Evolutionary conservation across 2,329 filamentous ascomycete genomes (phyloP), one percentile per base, ranked within the genome.

Genomic region (Cladobotryum protrusum): DNA sequence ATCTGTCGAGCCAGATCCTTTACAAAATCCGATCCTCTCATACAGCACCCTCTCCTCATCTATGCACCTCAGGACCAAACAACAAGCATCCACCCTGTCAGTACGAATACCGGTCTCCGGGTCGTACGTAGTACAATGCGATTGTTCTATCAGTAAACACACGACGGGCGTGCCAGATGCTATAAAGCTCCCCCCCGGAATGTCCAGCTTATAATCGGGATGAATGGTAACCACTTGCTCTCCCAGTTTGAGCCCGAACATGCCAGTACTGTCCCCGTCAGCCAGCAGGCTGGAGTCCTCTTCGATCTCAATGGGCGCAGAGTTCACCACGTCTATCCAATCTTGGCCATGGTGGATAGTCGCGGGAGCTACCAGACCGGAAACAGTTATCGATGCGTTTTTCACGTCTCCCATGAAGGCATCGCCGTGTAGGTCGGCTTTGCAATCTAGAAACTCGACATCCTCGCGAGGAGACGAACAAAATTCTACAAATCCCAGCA

Each of bases 391-490:
- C 20, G 12, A 24, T 17, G 29, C 49, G 19, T 47, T 45, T 12
- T 40, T 24, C 20, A 49, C 43, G 9, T 54, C 45, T 9, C 52
- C 49, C 46, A 54, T 42, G 7, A 43, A 37, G 6, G 39, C 36
- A 32, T 52, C 20, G 4, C 49, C 49, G 4, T 32, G 14, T 14
- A 50, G 52, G 6, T 33, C 15, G 4, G 49, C 45, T 7, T 46
- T 13, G 3, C 15, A 42, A 12, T 43, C 52, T 17, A 43, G 24
- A 32, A 52, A 52, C 29, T 54, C 42, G 17, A 49, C 24, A 8
- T 17, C 42, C 34, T 52, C 52, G 6, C 41, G 13, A 18, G 37
- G 43, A 6, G 19, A 20, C 2, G 35, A 29, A 45, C 49, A 52
- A 29, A 40, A 52, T 1, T 48, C 18, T 3, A 52, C 18, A 11